phyloP scores from a whole-genome alignment of 257 asterid species.

The Solanum piurae region DNA sequence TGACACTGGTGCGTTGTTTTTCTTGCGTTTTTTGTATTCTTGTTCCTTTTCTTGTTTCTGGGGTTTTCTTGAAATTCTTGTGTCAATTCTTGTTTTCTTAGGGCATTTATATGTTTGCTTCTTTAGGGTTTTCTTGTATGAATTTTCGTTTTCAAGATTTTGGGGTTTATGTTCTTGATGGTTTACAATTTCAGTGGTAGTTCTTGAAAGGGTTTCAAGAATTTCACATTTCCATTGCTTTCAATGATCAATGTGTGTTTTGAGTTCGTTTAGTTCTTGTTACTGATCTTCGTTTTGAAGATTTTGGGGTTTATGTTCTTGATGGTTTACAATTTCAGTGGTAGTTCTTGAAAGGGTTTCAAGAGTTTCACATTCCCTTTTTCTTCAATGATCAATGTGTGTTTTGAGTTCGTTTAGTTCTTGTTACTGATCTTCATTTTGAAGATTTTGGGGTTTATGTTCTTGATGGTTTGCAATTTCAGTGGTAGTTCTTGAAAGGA shows the following conservation, averaged over 20 bases:
- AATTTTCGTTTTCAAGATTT: not conserved
- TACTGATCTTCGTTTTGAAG: too few relatives aligned
- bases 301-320: not conserved
- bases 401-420: not conserved
- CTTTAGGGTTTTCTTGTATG: not conserved
- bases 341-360: not conserved
- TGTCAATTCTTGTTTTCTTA: not conserved
- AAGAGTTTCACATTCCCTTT: not conserved
- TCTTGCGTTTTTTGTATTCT: not conserved
- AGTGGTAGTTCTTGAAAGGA: not conserved
- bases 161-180: too few relatives aligned
- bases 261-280: too few relatives aligned
- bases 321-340: not conserved
- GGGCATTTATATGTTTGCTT: not conserved
- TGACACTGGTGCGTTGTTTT: conserved; percentile 46
- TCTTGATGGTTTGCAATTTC: not conserved
- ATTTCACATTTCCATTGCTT: not conserved
- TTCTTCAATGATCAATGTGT: not conserved
- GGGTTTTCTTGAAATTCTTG: not conserved
- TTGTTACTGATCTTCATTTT: not conserved
- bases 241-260: not conserved
- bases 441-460: not conserved
- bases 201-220: not conserved
- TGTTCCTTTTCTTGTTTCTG: not conserved
- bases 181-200: not conserved